Conservation (phyloP, 495 filamentous ascomycete species). For the Neurospora sp. region DNA sequence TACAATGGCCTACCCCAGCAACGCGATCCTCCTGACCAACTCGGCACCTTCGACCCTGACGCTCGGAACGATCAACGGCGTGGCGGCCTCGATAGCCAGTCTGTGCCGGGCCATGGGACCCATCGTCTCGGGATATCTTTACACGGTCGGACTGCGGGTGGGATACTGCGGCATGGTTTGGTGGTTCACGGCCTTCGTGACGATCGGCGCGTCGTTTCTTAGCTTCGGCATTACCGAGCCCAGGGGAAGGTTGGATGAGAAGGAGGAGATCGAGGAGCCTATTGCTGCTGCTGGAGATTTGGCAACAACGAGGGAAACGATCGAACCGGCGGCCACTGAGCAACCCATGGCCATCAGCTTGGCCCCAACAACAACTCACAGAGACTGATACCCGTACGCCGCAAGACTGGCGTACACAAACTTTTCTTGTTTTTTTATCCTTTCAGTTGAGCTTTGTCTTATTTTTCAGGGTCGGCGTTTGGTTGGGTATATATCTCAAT, state of each 20-base stretch:
- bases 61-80: slow-evolving; percentile 83
- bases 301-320: background rate
- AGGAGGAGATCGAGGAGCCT: slow-evolving; percentile 10
- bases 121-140: slow-evolving; percentile 74
- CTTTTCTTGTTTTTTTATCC: background rate
- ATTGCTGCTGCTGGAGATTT: background rate
- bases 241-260: slow-evolving; percentile 27
- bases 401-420: background rate
- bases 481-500: background rate
- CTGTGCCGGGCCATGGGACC: slow-evolving; percentile 80
- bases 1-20: slow-evolving; percentile 76
- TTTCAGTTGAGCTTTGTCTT: background rate
- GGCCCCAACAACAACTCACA: background rate
- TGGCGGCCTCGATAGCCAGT: slow-evolving; percentile 84
- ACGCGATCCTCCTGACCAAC: slow-evolving; percentile 75
- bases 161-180: slow-evolving; percentile 82
- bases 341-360: background rate
- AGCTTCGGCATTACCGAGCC: slow-evolving; percentile 40
- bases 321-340: background rate
- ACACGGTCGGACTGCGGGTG: slow-evolving; percentile 63
- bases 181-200: slow-evolving; percentile 78
- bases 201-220: slow-evolving; percentile 55
- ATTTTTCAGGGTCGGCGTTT: background rate
- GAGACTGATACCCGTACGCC: background rate
- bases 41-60: slow-evolving; percentile 69